Evolutionary conservation across 441 rosid genomes (phyloP), one percentile per base, ranked within the genome.

Genomic region (Pelargonium citronellum): DNA sequence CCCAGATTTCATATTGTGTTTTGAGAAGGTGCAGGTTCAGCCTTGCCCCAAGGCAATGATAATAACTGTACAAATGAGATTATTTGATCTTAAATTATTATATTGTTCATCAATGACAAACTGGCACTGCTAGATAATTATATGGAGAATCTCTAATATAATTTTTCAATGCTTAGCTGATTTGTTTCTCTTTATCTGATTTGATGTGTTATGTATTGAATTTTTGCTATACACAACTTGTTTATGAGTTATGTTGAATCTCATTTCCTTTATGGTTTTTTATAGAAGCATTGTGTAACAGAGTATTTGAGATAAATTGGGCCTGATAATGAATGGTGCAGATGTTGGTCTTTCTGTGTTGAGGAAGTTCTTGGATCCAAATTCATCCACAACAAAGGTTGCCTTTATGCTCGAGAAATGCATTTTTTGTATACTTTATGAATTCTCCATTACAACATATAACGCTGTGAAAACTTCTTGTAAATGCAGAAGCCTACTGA

Each of bases 321-420:
- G 4, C 30, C 47, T 69, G 11, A 63, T 68, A 75, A 82, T 76
- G 53, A 22, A 7, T 73, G 71, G 71, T 78, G 74, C 93, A 95
- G 99, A 90, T 83, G 92, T 90, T 75, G 99, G 99, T 49, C 97
- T 95, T 78, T 89, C 95, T 49, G 83, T 95, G 67, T 83, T 95
- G 79, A 85, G 87, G 79, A 86, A 95, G 76, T 95, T 92, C 82
- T 82, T 95, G 84, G 22, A 82, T 66, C 90, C 96, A 62, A 75
- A 84, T 20, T 82, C 86, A 73, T 41, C 73, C 12, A 20, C 73
- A 6, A 53, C 80, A 69, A 78, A 87, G 98, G 99, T 95, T 82
- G 74, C 68, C 65, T 78, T 80, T 69, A 64, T 71, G 70, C 17
- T 69, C 75, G 20, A 63, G 57, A 5, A 57, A 73, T 69, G 58